phyloP scores from a whole-genome alignment of 2,329 filamentous ascomycete genomes.

The Elsinoe ampelina region DNA sequence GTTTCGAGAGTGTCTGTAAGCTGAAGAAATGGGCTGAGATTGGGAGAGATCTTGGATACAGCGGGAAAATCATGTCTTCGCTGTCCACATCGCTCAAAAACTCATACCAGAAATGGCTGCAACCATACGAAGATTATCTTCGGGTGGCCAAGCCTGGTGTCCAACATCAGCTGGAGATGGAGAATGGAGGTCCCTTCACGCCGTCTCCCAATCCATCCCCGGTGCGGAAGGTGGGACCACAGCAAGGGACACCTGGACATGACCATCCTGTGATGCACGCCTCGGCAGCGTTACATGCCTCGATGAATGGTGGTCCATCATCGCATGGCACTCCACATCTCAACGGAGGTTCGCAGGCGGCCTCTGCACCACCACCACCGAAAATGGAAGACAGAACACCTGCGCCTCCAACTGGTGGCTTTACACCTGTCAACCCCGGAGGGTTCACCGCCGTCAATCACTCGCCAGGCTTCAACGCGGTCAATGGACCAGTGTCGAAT shows the following conservation, averaged over 20 bases:
- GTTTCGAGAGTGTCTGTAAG: conserved; percentile 95
- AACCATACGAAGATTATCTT: conserved; percentile 92
- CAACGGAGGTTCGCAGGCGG: conserved; percentile 6
- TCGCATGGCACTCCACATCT: conserved; percentile 7
- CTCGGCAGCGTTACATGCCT: conserved; percentile 48
- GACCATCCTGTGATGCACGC: conserved; percentile 60
- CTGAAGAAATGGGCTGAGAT: conserved; percentile 99
- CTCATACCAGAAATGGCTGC: conserved; percentile 93
- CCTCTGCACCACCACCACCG: conserved; percentile 18
- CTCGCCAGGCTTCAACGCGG: conserved; percentile 48
- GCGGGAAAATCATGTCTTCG: conserved; percentile 99
- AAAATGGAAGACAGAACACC: conserved; percentile 31
- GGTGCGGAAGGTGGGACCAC: conserved; percentile 45
- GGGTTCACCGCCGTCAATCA: conserved; percentile 60
- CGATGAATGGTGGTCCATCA: conserved; percentile 20
- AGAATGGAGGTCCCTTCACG: conserved; percentile 86
- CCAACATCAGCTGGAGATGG: conserved; percentile 88
- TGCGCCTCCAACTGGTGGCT: conserved; percentile 46
- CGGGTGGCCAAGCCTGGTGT: conserved; percentile 85
- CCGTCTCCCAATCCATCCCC: conserved; percentile 67
- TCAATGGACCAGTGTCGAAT: conserved; percentile 38
- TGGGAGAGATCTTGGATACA: conserved; percentile 90
- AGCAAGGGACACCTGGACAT: conserved; percentile 39
- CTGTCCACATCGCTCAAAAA: conserved; percentile 96
- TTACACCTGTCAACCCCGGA: conserved; percentile 60